A percentile compares a stretch with the other conserved stretches of the same genome.
These are phyloP conservation scores for Euphorbia peplus DNA, from an alignment of 345 rosid species.

Conservation along the genomic window DNA sequence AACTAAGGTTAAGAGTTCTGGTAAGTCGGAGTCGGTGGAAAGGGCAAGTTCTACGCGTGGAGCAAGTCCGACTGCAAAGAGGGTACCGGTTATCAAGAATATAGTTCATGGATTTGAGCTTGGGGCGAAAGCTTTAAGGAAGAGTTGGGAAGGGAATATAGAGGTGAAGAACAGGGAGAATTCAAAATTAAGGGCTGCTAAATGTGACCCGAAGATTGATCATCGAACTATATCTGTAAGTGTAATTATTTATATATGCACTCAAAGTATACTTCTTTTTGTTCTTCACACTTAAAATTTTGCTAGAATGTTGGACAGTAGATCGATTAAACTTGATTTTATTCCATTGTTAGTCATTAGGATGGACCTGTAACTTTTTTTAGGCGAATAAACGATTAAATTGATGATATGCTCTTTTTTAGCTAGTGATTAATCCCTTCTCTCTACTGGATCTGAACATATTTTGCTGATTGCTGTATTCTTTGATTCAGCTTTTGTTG, in stretches of 20 bases:
- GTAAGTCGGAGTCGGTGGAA: constrained; percentile 45
- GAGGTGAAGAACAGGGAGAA: constrained; percentile 59
- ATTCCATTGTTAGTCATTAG: background rate
- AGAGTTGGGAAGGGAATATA: constrained; percentile 95
- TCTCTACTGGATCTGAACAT: background rate
- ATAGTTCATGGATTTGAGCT: constrained; percentile 70
- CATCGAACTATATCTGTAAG: constrained; percentile 66
- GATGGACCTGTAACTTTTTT: background rate
- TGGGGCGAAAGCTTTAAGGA: constrained; percentile 91
- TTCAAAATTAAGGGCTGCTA: constrained; percentile 38
- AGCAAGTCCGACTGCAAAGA: constrained; percentile 47
- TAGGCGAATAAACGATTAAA: background rate
- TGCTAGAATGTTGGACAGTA: background rate
- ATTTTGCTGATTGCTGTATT: constrained; percentile 3
- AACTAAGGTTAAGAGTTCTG: constrained; percentile 44
- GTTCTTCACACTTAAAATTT: background rate
- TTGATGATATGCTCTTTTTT: constrained; percentile 3
- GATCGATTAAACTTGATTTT: too few relatives aligned
- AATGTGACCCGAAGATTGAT: constrained; percentile 53
- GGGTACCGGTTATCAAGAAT: constrained; percentile 54
- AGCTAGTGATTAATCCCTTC: background rate
- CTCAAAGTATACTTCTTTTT: background rate
- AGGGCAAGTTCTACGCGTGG: constrained; percentile 48
- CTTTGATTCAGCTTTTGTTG: background rate
- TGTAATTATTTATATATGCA: constrained; percentile 2